Percentiles rank a stretch among this genome's conserved stretches.
phyloP scores from a whole-genome alignment of 2,329 filamentous ascomycete species.

The Colletotrichum orbiculare region DNA sequence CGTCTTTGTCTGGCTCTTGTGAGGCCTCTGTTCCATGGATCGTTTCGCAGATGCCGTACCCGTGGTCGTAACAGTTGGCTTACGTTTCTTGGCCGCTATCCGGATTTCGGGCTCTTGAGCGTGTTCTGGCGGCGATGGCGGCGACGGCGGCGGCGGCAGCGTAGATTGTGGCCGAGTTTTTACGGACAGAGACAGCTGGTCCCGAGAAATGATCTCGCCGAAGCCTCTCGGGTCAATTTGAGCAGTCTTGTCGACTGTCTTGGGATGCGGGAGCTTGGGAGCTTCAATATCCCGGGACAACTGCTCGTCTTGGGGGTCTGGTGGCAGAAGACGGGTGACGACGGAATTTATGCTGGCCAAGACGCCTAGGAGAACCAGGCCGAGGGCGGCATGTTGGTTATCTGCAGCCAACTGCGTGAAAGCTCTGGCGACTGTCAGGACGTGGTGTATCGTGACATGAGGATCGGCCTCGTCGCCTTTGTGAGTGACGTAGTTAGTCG shows the following conservation, averaged over 20 bases:
- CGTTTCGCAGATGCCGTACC: neutral
- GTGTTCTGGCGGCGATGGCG: too few relatives aligned
- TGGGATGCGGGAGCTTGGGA: too few relatives aligned
- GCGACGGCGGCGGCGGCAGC: too few relatives aligned
- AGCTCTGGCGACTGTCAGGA: slow-evolving; percentile 50
- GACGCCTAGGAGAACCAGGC: slow-evolving; percentile 73
- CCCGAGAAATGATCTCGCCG: slow-evolving; percentile 45
- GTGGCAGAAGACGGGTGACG: slow-evolving; percentile 47
- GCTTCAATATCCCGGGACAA: too few relatives aligned
- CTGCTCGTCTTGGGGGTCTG: too few relatives aligned
- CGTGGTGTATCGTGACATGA: neutral
- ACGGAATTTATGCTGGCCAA: slow-evolving; percentile 68
- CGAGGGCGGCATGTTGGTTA: slow-evolving; percentile 77
- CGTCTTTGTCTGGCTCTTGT: slow-evolving; percentile 47
- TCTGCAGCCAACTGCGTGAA: slow-evolving; percentile 80
- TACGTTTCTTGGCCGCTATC: slow-evolving; percentile 18
- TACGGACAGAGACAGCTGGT: slow-evolving; percentile 25
- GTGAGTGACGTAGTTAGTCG: too few relatives aligned
- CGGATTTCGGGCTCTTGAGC: too few relatives aligned
- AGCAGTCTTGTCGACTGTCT: too few relatives aligned
- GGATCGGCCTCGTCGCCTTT: too few relatives aligned
- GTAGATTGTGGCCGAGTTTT: too few relatives aligned
- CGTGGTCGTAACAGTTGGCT: neutral
- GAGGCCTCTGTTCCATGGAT: slow-evolving; percentile 44
- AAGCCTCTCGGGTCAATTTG: slow-evolving; percentile 36